phyloP scores from a whole-genome alignment of 768 basidiomycete species.

The Auricularia sp. region DNA sequence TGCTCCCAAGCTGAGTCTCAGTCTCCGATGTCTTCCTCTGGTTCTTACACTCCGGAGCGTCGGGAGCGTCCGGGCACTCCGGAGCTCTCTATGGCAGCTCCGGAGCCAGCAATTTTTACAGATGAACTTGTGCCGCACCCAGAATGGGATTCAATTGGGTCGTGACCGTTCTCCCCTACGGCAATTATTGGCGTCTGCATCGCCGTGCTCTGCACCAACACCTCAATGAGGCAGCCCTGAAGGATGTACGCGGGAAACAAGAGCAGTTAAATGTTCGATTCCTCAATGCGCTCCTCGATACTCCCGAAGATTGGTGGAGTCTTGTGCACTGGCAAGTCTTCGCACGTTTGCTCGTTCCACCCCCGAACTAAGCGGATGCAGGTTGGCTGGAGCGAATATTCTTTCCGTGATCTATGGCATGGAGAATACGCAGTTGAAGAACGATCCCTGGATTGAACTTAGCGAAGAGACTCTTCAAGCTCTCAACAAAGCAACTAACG shows the following conservation, averaged over 20 bases:
- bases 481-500: conserved; percentile 30
- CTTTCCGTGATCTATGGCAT: conserved; percentile 35
- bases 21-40: too few species aligned
- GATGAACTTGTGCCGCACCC: too few species aligned
- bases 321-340: conserved; percentile 25
- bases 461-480: conserved; percentile 30
- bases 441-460: conserved; percentile 31
- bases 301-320: conserved; percentile 29
- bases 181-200: conserved; percentile 28
- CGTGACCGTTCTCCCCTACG: conserved; percentile 33
- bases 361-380: neutral
- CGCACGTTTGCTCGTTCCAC: neutral
- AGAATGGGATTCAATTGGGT: conserved; percentile 43
- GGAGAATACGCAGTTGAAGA: conserved; percentile 23
- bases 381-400: conserved; percentile 30
- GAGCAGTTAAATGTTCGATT: conserved; percentile 29
- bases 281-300: conserved; percentile 27
- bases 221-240: conserved; percentile 22
- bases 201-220: conserved; percentile 30
- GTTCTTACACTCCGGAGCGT: too few species aligned
- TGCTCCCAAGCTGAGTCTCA: too few species aligned
- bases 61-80: too few species aligned
- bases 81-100: too few species aligned
- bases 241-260: conserved; percentile 22
- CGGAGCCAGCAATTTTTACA: too few species aligned